Conservation (phyloP, 768 basidiomycete genomes). For the Austroboletus eburneus region DNA sequence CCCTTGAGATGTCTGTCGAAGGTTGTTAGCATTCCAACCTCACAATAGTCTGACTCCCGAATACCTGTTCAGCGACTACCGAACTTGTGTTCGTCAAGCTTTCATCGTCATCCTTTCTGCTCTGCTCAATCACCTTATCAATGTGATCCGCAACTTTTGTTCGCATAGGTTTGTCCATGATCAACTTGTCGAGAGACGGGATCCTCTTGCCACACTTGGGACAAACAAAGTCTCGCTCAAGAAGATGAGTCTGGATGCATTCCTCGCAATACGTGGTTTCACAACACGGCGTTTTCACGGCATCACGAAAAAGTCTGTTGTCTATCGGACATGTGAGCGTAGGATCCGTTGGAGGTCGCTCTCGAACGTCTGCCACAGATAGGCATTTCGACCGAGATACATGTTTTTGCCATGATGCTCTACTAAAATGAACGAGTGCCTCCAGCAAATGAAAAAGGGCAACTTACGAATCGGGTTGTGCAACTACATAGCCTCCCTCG, state of each 20-base stretch:
- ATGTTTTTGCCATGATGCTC: conserved; percentile 94
- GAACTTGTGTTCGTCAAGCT: conserved; percentile 28
- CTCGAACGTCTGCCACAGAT: conserved; percentile 86
- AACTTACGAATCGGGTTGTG: conserved; percentile 91
- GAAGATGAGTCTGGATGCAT: conserved; percentile 90
- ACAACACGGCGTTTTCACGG: conserved; percentile 95
- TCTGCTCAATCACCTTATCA: conserved; percentile 74
- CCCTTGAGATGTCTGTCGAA: conserved; percentile 20
- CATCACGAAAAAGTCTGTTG: conserved; percentile 89
- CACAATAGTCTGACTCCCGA: neutral
- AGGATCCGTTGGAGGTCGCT: conserved; percentile 73
- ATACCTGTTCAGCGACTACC: conserved; percentile 35
- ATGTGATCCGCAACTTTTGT: conserved; percentile 79
- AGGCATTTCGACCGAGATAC: conserved; percentile 73
- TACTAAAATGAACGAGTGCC: conserved; percentile 29
- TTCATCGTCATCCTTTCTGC: conserved; percentile 57
- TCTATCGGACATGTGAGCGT: conserved; percentile 86
- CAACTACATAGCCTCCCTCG: conserved; percentile 96
- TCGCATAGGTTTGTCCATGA: conserved; percentile 75
- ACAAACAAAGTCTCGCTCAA: conserved; percentile 94
- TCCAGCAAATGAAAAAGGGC: neutral
- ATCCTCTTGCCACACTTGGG: conserved; percentile 88
- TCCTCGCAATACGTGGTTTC: conserved; percentile 91
- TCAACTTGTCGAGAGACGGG: conserved; percentile 81
- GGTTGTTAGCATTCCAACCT: conserved; percentile 2